Evolutionary conservation across 352 stramenopile genomes (phyloP).

Genomic region (Pythium sukuiense): DNA sequence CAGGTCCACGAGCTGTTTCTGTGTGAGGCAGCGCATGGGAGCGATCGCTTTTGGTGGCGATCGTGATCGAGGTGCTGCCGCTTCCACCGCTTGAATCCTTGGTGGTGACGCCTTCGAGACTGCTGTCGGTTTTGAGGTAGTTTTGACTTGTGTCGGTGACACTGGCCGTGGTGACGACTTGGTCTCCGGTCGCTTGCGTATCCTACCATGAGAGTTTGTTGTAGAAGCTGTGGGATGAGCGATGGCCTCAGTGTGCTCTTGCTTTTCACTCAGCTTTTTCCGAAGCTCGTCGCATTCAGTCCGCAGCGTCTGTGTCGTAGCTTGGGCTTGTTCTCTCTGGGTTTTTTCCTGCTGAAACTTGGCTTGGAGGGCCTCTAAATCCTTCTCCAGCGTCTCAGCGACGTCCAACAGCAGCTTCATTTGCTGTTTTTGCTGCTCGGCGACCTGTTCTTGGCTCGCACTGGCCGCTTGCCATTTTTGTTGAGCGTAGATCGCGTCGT

Average conservation of each 20-base stretch:
- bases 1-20: constrained; percentile 79
- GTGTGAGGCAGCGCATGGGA: constrained; percentile 48
- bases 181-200: constrained; percentile 7
- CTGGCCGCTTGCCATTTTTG: constrained; percentile 17
- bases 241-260: neutral
- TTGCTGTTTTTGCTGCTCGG: constrained; percentile 37
- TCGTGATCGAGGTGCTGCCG: neutral
- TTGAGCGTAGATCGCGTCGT: constrained; percentile 16
- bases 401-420: constrained; percentile 68
- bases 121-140: neutral
- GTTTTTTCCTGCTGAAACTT: constrained; percentile 51
- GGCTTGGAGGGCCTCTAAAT: constrained; percentile 48
- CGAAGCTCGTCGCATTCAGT: constrained; percentile 29
- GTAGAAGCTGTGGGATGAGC: neutral
- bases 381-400: constrained; percentile 56
- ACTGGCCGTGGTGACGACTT: neutral
- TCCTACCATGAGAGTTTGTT: neutral
- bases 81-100: neutral
- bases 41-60: neutral
- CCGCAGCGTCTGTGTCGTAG: constrained; percentile 48
- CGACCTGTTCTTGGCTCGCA: constrained; percentile 23
- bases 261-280: constrained; percentile 1
- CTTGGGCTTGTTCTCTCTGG: constrained; percentile 43
- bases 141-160: neutral
- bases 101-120: neutral